phyloP scores from a whole-genome alignment of 148 eudicot species.

The Rhododendron ovatum region DNA sequence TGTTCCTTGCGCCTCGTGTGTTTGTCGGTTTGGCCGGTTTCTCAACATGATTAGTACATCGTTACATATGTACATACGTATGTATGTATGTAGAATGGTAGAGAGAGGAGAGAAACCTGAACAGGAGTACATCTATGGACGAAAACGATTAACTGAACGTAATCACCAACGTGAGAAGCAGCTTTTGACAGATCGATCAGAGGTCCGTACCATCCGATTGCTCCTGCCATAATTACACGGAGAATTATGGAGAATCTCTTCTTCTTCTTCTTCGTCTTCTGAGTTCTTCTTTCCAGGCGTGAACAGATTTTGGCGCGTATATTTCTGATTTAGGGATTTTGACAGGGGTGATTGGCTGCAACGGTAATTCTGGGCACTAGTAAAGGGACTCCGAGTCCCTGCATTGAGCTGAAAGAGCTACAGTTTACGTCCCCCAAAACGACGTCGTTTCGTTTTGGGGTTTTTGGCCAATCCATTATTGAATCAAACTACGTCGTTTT shows the following conservation, averaged over 20 bases:
- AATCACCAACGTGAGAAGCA: slow-evolving; percentile 55
- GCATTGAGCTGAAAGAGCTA: no score
- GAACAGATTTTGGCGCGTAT: slow-evolving; percentile 10
- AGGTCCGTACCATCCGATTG: slow-evolving; percentile 81
- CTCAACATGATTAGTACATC: not conserved
- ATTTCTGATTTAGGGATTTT: not conserved
- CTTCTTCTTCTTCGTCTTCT: not conserved
- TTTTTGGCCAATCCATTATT: no score
- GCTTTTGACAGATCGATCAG: slow-evolving; percentile 65
- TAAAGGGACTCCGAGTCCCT: no score
- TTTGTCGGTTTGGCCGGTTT: no score
- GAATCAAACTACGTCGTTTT: no score
- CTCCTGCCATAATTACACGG: slow-evolving; percentile 33
- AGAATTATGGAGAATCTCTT: not conserved
- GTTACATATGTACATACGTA: no score
- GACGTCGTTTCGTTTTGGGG: no score
- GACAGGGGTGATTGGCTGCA: slow-evolving; percentile 5
- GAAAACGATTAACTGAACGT: slow-evolving; percentile 67
- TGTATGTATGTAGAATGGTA: not conserved
- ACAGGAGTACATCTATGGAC: slow-evolving; percentile 61
- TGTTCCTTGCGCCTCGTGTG: no score
- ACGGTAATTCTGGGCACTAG: not conserved
- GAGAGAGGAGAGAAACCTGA: slow-evolving; percentile 37
- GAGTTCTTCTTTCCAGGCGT: no score
- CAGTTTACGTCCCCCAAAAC: no score